Evolutionary conservation across 2,329 filamentous ascomycete genomes (phyloP), one percentile per base, ranked within the genome.

Genomic region (Fusarium newnesense): DNA sequence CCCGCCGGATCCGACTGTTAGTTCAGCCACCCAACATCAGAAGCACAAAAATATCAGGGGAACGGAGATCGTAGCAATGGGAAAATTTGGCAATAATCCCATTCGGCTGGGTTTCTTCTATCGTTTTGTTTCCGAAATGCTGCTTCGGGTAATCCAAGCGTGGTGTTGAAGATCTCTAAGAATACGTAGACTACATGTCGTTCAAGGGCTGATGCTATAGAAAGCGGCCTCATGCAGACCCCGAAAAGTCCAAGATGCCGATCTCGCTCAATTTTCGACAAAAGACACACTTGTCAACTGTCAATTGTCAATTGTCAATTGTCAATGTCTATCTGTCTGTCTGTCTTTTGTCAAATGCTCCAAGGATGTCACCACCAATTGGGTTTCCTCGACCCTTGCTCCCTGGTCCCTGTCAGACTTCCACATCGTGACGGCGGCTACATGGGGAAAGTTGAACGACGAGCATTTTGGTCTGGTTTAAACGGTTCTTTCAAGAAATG

Each of bases 21-120:
- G 44, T 66, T 71, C 66, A 70, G 67, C 66, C 70, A 67, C 63
- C 58, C 58, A 70, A 37, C 64, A 39, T 54, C 24, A 28, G 24
- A 54, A 28, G 24, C n/a, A 39, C 34, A 60, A 32, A 32, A 39
- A 36, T 15, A 54, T 47, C 18, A 44, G 36, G n/a, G 15, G 19
- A 44, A 56, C 46, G 37, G 43, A 64, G 54, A 42, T 46, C 39
- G 37, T 56, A 37, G 43, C 11, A 56, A 71, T 64, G 56, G 66
- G 53, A 26, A 60, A 30, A 72, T 58, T 68, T 64, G 7, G 44
- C 12, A 30, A 47, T 18, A 71, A 57, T 57, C 21, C 65, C 44
- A 53, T 69, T 26, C 26, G 30, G 30, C 18, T 44, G 40, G n/a
- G n/a, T 52, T 68, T 50, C 13, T 42, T n/a, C 39, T 49, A 34